A percentile compares a stretch with the other conserved stretches of the same genome.
Conservation (phyloP, 345 rosid genomes). For the Ailanthus altissimus region DNA sequence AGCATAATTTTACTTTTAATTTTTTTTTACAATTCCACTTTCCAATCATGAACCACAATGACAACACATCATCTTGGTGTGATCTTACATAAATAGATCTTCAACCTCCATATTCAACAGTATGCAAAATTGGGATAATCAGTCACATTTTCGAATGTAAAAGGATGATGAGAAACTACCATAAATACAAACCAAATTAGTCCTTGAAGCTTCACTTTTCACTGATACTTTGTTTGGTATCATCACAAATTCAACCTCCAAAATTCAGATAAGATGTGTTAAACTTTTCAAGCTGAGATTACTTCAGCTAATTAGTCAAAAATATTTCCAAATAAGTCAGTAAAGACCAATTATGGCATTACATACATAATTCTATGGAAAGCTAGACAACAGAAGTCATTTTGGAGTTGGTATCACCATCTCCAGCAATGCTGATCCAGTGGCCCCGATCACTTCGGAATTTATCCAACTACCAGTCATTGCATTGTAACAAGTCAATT, state of each 20-base stretch:
- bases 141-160: not conserved
- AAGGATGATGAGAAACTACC: not conserved
- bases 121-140: not conserved
- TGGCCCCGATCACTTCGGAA: not conserved
- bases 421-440: not conserved
- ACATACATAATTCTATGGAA: not conserved
- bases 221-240: not conserved
- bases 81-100: not conserved
- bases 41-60: conserved; percentile 4
- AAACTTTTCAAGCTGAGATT: not conserved
- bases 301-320: not conserved
- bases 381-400: not conserved
- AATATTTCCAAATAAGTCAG: not conserved
- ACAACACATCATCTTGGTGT: not conserved
- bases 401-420: not conserved
- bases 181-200: not conserved
- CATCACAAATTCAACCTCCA: not conserved
- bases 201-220: not conserved
- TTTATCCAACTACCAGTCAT: not conserved
- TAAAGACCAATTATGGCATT: not conserved
- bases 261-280: not conserved
- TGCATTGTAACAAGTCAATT: not conserved
- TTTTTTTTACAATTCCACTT: not conserved
- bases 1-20: not conserved
- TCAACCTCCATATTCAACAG: not conserved